Conservation (phyloP, 192 early-diverging fungal species). For the Podila clonocystis region DNA sequence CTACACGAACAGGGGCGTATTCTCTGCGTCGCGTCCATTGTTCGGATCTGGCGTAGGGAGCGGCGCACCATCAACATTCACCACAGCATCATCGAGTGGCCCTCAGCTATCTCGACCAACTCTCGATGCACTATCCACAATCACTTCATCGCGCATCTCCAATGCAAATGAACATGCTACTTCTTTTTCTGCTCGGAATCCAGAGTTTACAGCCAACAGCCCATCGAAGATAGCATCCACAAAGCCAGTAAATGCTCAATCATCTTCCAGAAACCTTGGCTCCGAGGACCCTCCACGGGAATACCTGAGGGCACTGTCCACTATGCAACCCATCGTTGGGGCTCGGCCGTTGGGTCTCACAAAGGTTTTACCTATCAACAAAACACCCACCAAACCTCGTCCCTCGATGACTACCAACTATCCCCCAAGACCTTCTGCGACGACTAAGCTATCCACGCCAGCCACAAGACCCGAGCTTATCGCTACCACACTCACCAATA, state of each 20-base stretch:
- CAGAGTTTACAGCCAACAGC: neutral
- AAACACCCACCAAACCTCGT: neutral
- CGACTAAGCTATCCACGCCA: neutral
- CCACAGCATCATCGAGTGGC: no score
- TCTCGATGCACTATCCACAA: neutral
- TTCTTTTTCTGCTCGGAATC: neutral
- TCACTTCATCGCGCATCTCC: neutral
- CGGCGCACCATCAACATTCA: no score
- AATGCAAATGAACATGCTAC: neutral
- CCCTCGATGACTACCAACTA: no score
- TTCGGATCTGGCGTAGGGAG: no score
- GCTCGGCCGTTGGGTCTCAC: neutral
- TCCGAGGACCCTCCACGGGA: neutral
- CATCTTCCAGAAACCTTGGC: neutral
- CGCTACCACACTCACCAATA: neutral
- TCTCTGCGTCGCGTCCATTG: no score
- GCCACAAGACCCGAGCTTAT: neutral
- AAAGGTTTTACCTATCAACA: neutral
- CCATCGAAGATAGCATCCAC: no score
- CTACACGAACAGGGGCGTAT: no score
- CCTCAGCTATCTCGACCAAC: neutral
- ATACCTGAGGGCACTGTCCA: neutral
- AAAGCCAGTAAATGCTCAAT: neutral
- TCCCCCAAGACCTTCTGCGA: neutral
- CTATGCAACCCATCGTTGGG: neutral